These are phyloP conservation scores for Petunia axillaris DNA, from an alignment of 257 asterid species.

Conservation along the genomic window DNA sequence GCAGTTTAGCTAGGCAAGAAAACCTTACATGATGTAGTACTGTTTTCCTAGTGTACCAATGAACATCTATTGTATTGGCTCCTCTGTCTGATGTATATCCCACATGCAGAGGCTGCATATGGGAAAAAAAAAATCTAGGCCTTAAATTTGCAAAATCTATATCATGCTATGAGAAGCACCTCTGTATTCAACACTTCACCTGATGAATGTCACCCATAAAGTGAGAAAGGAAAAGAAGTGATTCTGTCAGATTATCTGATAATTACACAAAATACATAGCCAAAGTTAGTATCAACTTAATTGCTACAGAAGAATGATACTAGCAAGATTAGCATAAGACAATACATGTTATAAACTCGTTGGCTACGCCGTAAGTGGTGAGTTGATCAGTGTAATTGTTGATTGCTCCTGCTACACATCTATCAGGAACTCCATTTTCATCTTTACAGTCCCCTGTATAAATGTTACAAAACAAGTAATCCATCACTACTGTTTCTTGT, in stretches of 20 bases:
- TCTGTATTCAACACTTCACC: constrained; percentile 35
- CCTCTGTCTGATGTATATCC: constrained; percentile 57
- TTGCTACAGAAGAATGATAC: not conserved
- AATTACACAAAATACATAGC: not conserved
- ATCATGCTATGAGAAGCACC: no score
- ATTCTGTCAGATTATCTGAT: constrained; percentile 83
- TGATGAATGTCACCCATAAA: constrained; percentile 91
- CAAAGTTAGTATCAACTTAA: not conserved
- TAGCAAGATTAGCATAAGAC: not conserved
- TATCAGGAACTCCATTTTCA: constrained; percentile 61
- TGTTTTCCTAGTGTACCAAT: constrained; percentile 73
- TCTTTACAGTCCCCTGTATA: constrained; percentile 87
- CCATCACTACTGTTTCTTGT: not conserved
- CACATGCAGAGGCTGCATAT: constrained; percentile 77
- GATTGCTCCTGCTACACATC: constrained; percentile 93
- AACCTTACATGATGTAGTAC: constrained; percentile 79
- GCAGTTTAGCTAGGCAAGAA: no score
- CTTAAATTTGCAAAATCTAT: not conserved
- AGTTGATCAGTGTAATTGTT: constrained; percentile 89
- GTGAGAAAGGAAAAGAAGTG: constrained; percentile 84
- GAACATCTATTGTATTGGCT: constrained; percentile 69
- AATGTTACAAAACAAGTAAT: not conserved
- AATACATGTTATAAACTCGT: constrained; percentile 55
- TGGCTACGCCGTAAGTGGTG: constrained; percentile 40
- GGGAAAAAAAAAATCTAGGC: not conserved